Evolutionary conservation across 2,329 filamentous ascomycete genomes (phyloP).

Genomic region (Diaporthe australafricana): DNA sequence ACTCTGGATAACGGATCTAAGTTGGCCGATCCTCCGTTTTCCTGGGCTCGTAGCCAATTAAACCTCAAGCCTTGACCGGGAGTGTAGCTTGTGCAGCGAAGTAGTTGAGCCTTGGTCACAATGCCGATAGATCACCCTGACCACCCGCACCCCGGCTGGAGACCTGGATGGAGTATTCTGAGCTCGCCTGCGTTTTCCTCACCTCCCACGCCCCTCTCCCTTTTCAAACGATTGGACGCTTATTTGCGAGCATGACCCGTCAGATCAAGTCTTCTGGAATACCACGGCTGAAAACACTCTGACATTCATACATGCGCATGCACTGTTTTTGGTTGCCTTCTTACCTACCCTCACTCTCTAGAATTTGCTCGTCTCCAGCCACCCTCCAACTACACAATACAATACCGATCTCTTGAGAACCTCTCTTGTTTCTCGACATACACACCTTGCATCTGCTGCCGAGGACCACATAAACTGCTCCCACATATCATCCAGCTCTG

Average conservation of each 20-base stretch:
- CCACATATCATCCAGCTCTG: neutral
- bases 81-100: constrained; percentile 7
- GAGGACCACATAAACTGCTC: neutral
- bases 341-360: constrained; percentile 5
- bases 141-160: constrained; percentile 13
- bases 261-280: constrained; percentile 4
- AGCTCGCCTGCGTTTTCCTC: constrained; percentile 31
- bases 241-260: constrained; percentile 30
- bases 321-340: constrained; percentile 1
- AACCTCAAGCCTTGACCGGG: neutral
- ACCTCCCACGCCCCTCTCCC: constrained; percentile 19
- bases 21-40: constrained; percentile 30
- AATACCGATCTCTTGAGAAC: neutral
- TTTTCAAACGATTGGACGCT: neutral
- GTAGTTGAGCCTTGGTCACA: constrained; percentile 26
- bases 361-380: constrained; percentile 1
- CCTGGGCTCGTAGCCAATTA: constrained; percentile 23
- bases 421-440: neutral
- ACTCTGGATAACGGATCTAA: constrained; percentile 27
- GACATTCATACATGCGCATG: neutral
- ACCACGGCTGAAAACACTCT: constrained; percentile 16
- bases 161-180: constrained; percentile 25
- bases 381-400: constrained; percentile 16
- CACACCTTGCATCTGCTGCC: neutral
- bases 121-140: constrained; percentile 4